Evolutionary conservation across 2,329 filamentous ascomycete genomes (phyloP), one percentile per base, ranked within the genome.

Genomic region (Fusarium virguliforme): DNA sequence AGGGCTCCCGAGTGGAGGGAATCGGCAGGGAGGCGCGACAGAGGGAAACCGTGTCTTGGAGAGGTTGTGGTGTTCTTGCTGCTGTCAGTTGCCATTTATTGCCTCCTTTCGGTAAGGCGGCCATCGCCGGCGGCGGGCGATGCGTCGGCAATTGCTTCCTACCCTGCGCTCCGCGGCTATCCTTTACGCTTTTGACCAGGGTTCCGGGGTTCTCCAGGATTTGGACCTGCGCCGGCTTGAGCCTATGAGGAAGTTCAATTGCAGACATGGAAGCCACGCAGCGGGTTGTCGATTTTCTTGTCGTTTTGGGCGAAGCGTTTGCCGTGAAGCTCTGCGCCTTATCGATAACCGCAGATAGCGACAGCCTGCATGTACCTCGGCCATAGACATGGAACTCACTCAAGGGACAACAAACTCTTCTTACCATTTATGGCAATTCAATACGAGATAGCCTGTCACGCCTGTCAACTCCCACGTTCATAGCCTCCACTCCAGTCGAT

Each of bases 101-200:
- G 62, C 68, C 71, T 73, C 18, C 24, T 72, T 73, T 60, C 28
- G 65, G 71, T 56, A 65, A 67, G 62, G 58, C 22, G 26, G 46
- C 40, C 34, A 43, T 67, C 24, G 41, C 56, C 54, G 61, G 48
- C 61, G 61, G 50, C 56, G n/a, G 34, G 28, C 28, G 37, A 35
- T 41, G 38, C 48, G 43, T 57, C 61, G 68, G 62, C 68, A 53
- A 51, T 51, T 51, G 26, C 43, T 53, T 28, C 43, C 30, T 30
- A 28, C 8, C 51, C 37, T 40, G n/a, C 40, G 22, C 15, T 12
- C 26, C 34, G 12, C 24, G 53, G 53, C 18, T 38, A 56, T 40
- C 53, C 18, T 18, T 56, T 40, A 40, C 34, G 53, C 53, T 56
- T 56, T 38, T 56, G 53, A 56, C 30, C 35, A n/a, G 13, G 43